phyloP scores from a whole-genome alignment of 345 rosid species.

The Euphorbia peplus region DNA sequence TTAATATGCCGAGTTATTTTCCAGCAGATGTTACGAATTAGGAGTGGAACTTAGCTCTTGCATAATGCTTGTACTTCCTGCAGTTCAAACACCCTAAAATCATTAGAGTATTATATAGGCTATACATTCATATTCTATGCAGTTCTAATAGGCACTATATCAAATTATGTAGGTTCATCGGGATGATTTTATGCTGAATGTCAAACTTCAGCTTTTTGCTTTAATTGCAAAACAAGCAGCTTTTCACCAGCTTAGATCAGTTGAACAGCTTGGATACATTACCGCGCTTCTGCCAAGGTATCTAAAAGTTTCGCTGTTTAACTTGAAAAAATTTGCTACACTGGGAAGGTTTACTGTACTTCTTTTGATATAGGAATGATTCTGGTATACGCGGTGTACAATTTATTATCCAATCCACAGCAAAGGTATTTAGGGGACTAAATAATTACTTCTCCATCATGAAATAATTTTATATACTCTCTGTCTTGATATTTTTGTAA shows the following conservation, averaged over 20 bases:
- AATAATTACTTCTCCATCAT: neutral
- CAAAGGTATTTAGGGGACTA: slow-evolving; percentile 44
- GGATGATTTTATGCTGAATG: slow-evolving; percentile 74
- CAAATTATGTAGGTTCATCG: slow-evolving; percentile 57
- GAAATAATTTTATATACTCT: neutral
- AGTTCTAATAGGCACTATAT: slow-evolving; percentile 13
- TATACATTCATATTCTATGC: slow-evolving; percentile 8
- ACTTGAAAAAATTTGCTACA: neutral
- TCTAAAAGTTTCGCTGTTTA: neutral
- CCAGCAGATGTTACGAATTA: neutral
- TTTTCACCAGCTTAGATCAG: slow-evolving; percentile 94
- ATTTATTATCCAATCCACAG: slow-evolving; percentile 81
- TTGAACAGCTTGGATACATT: slow-evolving; percentile 93
- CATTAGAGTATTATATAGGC: neutral
- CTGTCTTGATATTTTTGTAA: slow-evolving; percentile 3
- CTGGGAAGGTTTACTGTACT: neutral
- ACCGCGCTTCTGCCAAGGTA: slow-evolving; percentile 74
- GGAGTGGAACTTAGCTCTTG: neutral
- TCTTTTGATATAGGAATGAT: slow-evolving; percentile 51
- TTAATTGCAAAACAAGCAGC: slow-evolving; percentile 82
- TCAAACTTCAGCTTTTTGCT: slow-evolving; percentile 74
- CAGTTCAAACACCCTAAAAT: neutral
- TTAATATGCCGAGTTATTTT: neutral
- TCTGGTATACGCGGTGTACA: slow-evolving; percentile 71
- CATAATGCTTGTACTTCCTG: neutral